phyloP scores from a whole-genome alignment of 2,329 filamentous ascomycete species.

The Helminthosporium solani region DNA sequence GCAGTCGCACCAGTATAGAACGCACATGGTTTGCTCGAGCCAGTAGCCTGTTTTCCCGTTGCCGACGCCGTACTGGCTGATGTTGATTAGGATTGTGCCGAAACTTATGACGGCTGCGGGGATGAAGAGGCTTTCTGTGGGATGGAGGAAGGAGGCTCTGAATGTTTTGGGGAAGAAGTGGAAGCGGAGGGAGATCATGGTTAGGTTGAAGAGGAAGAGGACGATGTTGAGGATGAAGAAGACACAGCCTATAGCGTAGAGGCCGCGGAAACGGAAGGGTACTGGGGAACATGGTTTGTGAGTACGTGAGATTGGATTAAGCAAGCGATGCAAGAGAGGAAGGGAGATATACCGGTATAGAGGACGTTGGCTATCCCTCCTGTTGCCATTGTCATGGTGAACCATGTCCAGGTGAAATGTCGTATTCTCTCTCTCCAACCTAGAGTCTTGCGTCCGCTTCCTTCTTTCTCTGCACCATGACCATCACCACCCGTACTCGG shows the following conservation, averaged over 20 bases:
- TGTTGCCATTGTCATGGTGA: slow-evolving; percentile 67
- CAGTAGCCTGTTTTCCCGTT: slow-evolving; percentile 56
- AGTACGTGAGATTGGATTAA: neutral
- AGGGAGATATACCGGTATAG: slow-evolving; percentile 51
- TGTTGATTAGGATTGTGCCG: slow-evolving; percentile 64
- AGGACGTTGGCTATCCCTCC: slow-evolving; percentile 62
- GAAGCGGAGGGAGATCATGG: slow-evolving; percentile 68
- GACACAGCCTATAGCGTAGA: slow-evolving; percentile 51
- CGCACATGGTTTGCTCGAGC: slow-evolving; percentile 57
- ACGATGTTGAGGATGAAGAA: slow-evolving; percentile 53
- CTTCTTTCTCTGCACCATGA: slow-evolving; percentile 47
- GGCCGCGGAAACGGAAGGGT: slow-evolving; percentile 46
- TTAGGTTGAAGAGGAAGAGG: slow-evolving; percentile 70
- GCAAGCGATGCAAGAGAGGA: neutral
- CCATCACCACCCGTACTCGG: neutral
- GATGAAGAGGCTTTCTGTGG: slow-evolving; percentile 75
- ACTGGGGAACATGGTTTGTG: slow-evolving; percentile 22
- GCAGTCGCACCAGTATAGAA: slow-evolving; percentile 75
- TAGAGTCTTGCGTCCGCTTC: slow-evolving; percentile 41
- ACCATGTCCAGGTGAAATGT: slow-evolving; percentile 76
- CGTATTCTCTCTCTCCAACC: slow-evolving; percentile 57
- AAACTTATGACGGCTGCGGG: slow-evolving; percentile 68
- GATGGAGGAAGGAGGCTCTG: slow-evolving; percentile 69
- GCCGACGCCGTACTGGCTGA: slow-evolving; percentile 70
- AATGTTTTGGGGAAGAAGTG: slow-evolving; percentile 69